Evolutionary conservation across 2,329 filamentous ascomycete species (phyloP).

Genomic region (Hypoxylon sp.): DNA sequence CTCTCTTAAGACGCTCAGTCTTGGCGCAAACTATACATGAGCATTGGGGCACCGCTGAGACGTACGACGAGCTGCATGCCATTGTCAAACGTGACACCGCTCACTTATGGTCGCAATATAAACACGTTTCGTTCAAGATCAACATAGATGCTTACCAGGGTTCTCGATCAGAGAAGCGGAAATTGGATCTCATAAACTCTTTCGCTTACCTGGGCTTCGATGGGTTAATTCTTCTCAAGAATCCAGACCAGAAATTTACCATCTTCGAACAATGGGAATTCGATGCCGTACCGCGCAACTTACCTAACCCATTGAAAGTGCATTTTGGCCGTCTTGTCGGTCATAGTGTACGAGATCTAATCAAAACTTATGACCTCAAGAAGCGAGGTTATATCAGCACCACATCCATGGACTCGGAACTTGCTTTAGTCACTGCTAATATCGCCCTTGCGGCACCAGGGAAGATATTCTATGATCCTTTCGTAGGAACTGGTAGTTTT

Average conservation of each 20-base stretch:
- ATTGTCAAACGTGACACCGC: slow-evolving; percentile 72
- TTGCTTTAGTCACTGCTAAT: slow-evolving; percentile 92
- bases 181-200: slow-evolving; percentile 83
- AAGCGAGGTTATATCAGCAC: slow-evolving; percentile 94
- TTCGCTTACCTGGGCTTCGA: slow-evolving; percentile 84
- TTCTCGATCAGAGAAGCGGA: slow-evolving; percentile 73
- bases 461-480: slow-evolving; percentile 93
- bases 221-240: slow-evolving; percentile 83
- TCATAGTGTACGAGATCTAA: slow-evolving; percentile 75
- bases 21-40: slow-evolving; percentile 88
- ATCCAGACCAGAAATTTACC: slow-evolving; percentile 80
- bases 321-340: slow-evolving; percentile 82
- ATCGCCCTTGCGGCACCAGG: slow-evolving; percentile 86
- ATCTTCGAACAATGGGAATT: slow-evolving; percentile 86
- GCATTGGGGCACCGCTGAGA: slow-evolving; percentile 83
- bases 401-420: slow-evolving; percentile 96
- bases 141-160: slow-evolving; percentile 86
- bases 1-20: slow-evolving; percentile 82
- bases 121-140: slow-evolving; percentile 82
- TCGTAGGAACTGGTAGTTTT: slow-evolving; percentile 95
- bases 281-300: slow-evolving; percentile 63
- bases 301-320: slow-evolving; percentile 71
- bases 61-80: slow-evolving; percentile 77
- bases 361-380: slow-evolving; percentile 88
- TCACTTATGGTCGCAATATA: slow-evolving; percentile 77